Percentiles rank a stretch among this genome's conserved stretches.
These are phyloP conservation scores for Melastoma malabathricum DNA, from an alignment of 345 rosid species.

Conservation along the genomic window DNA sequence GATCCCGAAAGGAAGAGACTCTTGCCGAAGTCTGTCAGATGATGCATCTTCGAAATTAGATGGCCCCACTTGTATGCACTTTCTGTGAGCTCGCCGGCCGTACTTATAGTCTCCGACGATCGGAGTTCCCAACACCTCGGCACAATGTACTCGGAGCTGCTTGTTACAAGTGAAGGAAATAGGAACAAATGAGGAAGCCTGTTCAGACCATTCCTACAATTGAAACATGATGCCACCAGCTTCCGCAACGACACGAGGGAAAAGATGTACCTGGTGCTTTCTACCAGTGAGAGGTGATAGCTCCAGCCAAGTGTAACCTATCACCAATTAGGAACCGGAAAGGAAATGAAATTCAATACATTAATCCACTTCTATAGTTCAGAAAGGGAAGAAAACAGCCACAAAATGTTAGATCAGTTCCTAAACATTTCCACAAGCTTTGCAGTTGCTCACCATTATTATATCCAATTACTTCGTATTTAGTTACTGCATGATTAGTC, in stretches of 20 bases:
- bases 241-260: conserved; percentile 1
- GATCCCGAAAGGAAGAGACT: conserved; percentile 43
- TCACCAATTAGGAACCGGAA: not conserved
- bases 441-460: conserved; percentile 41
- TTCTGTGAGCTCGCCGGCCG: conserved; percentile 74
- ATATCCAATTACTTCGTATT: conserved; percentile 58
- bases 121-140: conserved; percentile 83
- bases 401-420: too few species aligned
- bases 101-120: conserved; percentile 90
- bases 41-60: conserved; percentile 12
- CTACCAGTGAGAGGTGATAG: conserved; percentile 82
- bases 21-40: conserved; percentile 9
- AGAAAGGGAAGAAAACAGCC: too few species aligned
- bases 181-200: not conserved
- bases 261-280: conserved; percentile 69
- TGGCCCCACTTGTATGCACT: conserved; percentile 19
- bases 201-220: too few species aligned
- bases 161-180: conserved; percentile 5
- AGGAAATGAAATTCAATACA: not conserved
- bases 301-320: conserved; percentile 90
- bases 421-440: not conserved
- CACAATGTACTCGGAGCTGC: conserved; percentile 95
- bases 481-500: conserved; percentile 73
- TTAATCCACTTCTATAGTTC: not conserved
- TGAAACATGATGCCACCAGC: not conserved